Evolutionary conservation across 2,329 filamentous ascomycete species (phyloP).

Genomic region (Xylaria sp.): DNA sequence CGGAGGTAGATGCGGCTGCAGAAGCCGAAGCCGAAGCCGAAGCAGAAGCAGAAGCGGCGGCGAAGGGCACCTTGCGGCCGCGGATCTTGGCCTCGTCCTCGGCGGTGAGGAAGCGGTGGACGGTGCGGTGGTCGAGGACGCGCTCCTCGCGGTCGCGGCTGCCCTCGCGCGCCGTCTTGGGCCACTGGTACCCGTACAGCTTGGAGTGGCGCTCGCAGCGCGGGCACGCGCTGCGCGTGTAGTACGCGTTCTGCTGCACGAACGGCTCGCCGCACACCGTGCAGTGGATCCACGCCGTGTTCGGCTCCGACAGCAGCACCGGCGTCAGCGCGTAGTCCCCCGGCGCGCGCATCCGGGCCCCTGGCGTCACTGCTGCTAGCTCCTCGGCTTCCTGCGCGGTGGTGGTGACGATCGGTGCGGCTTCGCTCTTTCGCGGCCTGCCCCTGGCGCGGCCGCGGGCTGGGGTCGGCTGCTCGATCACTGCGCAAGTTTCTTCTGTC

Average conservation of each 20-base stretch:
- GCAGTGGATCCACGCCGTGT: slow-evolving; percentile 86
- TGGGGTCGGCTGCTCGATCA: slow-evolving; percentile 14
- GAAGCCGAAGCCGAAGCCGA: too few species aligned
- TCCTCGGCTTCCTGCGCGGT: slow-evolving; percentile 30
- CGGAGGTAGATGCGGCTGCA: too few species aligned
- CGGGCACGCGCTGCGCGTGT: slow-evolving; percentile 82
- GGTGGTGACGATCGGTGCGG: slow-evolving; percentile 30
- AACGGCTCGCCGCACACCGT: slow-evolving; percentile 81
- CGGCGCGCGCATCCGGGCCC: slow-evolving; percentile 53
- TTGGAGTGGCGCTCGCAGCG: slow-evolving; percentile 95
- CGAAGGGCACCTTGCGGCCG: slow-evolving; percentile 39
- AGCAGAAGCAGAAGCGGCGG: too few species aligned
- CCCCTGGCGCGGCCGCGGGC: slow-evolving; percentile 26
- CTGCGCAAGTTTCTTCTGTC: neutral
- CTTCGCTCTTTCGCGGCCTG: slow-evolving; percentile 39
- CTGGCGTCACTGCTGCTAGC: neutral
- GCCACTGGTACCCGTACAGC: slow-evolving; percentile 93
- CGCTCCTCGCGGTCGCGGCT: slow-evolving; percentile 71
- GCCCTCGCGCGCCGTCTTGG: slow-evolving; percentile 85
- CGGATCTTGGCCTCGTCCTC: slow-evolving; percentile 66
- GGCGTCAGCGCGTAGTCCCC: slow-evolving; percentile 85
- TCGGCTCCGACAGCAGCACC: slow-evolving; percentile 72
- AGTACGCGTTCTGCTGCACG: slow-evolving; percentile 86
- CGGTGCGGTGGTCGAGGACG: slow-evolving; percentile 80
- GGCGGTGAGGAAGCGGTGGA: slow-evolving; percentile 80